A percentile compares a stretch with the other conserved stretches of the same genome.
These are phyloP conservation scores for Fusarium setosum DNA, from an alignment of 2,329 filamentous ascomycete species.

Conservation along the genomic window DNA sequence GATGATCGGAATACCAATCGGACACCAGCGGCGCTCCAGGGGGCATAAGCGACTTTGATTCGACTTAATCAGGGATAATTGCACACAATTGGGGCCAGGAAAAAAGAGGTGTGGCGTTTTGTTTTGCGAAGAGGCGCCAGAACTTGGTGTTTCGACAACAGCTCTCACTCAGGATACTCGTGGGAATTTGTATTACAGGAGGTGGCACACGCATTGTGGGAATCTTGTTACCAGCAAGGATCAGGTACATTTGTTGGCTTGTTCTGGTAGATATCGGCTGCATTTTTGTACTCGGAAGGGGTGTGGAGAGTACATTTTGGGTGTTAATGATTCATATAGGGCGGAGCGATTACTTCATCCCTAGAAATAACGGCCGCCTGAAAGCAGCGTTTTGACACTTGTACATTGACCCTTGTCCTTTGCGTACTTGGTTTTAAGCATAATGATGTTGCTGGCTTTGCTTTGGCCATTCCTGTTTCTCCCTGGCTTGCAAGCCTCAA, in stretches of 20 bases:
- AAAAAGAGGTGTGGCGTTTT: slow-evolving; percentile 43
- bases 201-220: slow-evolving; percentile 26
- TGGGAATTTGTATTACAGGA: slow-evolving; percentile 17
- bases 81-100: slow-evolving; percentile 25
- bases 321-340: slow-evolving; percentile 38
- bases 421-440: neutral
- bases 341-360: slow-evolving; percentile 28
- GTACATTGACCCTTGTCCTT: neutral
- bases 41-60: slow-evolving; percentile 33
- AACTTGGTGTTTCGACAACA: slow-evolving; percentile 8
- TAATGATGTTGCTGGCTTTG: neutral
- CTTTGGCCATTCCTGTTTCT: neutral
- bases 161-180: slow-evolving; percentile 18
- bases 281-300: slow-evolving; percentile 22
- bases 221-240: slow-evolving; percentile 18
- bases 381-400: slow-evolving; percentile 8
- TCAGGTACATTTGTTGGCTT: slow-evolving; percentile 27
- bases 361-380: slow-evolving; percentile 31
- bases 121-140: slow-evolving; percentile 27
- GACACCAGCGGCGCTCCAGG: slow-evolving; percentile 22
- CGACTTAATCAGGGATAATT: slow-evolving; percentile 25
- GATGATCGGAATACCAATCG: slow-evolving; percentile 16
- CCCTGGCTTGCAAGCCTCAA: slow-evolving; percentile 1
- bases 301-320: slow-evolving; percentile 19
- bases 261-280: slow-evolving; percentile 37